Evolutionary conservation across 78 protist genomes (phyloP).

Genomic region (Dictyostelium brefeldianum): DNA sequence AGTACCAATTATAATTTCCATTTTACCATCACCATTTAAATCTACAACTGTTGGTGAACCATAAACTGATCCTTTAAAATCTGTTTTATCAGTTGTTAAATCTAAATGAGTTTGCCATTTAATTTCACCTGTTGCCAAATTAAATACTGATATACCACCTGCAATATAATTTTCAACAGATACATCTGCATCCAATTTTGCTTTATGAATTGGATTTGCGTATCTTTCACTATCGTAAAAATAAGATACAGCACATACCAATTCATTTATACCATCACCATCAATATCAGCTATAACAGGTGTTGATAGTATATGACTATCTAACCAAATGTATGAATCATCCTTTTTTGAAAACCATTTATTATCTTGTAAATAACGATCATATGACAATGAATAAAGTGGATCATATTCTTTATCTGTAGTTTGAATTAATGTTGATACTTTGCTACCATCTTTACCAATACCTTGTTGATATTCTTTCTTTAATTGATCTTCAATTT

Average conservation of each 20-base stretch:
- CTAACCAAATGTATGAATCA: constrained; percentile 66
- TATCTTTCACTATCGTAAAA: constrained; percentile 84
- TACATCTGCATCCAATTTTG: constrained; percentile 18
- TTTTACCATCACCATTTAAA: constrained; percentile 85
- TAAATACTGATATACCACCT: constrained; percentile 87
- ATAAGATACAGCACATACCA: constrained; percentile 90
- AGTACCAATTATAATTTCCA: constrained; percentile 87
- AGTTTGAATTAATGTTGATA: neutral
- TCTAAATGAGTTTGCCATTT: constrained; percentile 84
- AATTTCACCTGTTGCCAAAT: constrained; percentile 48
- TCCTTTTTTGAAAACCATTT: constrained; percentile 25
- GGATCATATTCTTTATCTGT: neutral
- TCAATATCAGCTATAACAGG: constrained; percentile 93
- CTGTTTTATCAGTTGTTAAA: constrained; percentile 63
- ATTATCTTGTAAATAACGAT: constrained; percentile 4
- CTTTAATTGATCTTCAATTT: neutral
- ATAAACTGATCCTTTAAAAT: constrained; percentile 81
- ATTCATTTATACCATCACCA: constrained; percentile 86
- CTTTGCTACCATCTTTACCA: neutral
- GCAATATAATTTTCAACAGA: constrained; percentile 86
- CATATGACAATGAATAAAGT: constrained; percentile 12
- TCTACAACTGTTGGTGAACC: constrained; percentile 92
- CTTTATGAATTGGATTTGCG: neutral
- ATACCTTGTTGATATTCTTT: constrained; percentile 10
- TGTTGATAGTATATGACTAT: constrained; percentile 91